Conservation (phyloP, 2,329 filamentous ascomycete species). For the Pseudopyricularia javanii region DNA sequence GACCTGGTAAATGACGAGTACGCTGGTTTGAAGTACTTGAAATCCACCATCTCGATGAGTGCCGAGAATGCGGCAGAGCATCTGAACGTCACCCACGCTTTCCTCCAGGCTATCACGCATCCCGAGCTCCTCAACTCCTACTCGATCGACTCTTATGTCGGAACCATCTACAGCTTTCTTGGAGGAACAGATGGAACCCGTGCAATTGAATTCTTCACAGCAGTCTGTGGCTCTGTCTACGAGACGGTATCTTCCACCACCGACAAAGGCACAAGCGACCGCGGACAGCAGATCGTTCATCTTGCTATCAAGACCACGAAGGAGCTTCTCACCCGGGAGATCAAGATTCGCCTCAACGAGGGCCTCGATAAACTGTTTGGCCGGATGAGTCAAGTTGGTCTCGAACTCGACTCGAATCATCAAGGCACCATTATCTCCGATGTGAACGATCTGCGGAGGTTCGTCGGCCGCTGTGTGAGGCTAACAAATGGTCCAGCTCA, state of each 20-base stretch:
- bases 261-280: background rate
- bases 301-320: background rate
- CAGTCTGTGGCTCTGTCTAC: conserved; percentile 8
- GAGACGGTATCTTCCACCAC: too few relatives aligned
- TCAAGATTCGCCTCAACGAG: background rate
- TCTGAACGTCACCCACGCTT: conserved; percentile 11
- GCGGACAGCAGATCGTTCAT: background rate
- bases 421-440: background rate
- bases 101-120: conserved; percentile 22
- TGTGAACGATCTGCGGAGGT: background rate
- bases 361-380: background rate
- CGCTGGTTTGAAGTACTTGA: background rate
- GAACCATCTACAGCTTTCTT: conserved; percentile 20
- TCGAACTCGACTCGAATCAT: background rate
- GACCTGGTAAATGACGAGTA: background rate
- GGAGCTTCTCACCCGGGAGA: background rate
- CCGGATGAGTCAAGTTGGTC: background rate
- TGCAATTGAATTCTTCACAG: conserved; percentile 16
- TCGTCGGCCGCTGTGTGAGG: background rate
- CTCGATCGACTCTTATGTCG: conserved; percentile 22
- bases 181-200: conserved; percentile 17
- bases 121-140: conserved; percentile 19
- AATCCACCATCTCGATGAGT: background rate
- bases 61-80: background rate
- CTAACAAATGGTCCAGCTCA: background rate